These are phyloP conservation scores for Emmonsia crescens DNA, from an alignment of 2,329 filamentous ascomycete genomes.

Conservation along the genomic window DNA sequence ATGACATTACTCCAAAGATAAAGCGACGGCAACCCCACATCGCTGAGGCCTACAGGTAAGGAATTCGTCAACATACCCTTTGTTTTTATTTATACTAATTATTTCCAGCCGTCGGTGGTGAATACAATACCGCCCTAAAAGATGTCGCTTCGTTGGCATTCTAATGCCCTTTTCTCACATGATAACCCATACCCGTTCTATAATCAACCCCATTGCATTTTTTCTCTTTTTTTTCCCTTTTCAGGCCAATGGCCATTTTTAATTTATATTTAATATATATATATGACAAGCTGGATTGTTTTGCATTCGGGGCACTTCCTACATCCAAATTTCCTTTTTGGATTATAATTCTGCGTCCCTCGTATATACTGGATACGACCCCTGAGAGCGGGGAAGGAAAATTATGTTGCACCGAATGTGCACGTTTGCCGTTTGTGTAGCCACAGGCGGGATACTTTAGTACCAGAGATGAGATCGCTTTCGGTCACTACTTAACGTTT, in stretches of 20 bases:
- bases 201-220: constrained; percentile 2
- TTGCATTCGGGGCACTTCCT: neutral
- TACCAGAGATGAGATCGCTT: neutral
- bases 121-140: constrained; percentile 11
- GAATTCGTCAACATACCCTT: constrained; percentile 3
- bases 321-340: constrained; percentile 10
- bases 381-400: neutral
- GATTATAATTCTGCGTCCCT: constrained; percentile 1
- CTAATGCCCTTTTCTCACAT: constrained; percentile 5
- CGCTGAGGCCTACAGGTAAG: constrained; percentile 30
- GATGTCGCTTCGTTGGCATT: neutral
- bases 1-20: constrained; percentile 22
- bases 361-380: neutral
- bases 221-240: neutral
- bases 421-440: neutral
- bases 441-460: neutral
- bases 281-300: neutral
- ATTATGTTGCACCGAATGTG: neutral
- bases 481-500: neutral
- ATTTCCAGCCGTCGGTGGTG: constrained; percentile 31
- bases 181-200: constrained; percentile 14
- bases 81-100: constrained; percentile 9
- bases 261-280: constrained; percentile 1
- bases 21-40: constrained; percentile 31
- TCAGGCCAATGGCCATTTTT: constrained; percentile 4